Evolutionary conservation across 768 basidiomycete species (phyloP).

Genomic region (Daedaleopsis nitida): DNA sequence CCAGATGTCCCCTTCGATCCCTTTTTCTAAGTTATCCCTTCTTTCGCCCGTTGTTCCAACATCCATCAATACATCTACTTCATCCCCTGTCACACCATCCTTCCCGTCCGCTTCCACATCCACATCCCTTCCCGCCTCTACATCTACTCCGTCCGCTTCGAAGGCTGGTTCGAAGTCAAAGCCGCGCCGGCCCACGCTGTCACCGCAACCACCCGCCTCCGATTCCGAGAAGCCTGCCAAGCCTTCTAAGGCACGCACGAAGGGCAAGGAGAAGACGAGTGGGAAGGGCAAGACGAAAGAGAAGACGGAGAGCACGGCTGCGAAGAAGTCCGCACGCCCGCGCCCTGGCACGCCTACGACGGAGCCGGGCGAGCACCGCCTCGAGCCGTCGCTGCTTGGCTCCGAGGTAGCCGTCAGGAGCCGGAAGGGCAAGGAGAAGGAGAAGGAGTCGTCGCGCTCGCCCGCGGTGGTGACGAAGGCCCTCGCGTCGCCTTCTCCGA

Average conservation of each 20-base stretch:
- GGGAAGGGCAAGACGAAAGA: constrained; percentile 2
- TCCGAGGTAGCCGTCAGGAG: background rate
- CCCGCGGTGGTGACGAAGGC: background rate
- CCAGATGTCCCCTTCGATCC: constrained; percentile 44
- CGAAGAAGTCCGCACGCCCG: background rate
- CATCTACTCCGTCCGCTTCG: background rate
- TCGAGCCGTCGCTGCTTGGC: constrained; percentile 10
- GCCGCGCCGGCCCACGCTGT: background rate
- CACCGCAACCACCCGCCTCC: background rate
- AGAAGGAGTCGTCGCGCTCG: background rate
- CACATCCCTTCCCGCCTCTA: background rate
- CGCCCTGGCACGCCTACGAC: background rate
- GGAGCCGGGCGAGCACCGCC: constrained; percentile 3
- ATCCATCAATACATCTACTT: constrained; percentile 12
- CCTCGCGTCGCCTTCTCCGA: background rate
- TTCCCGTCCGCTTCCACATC: constrained; percentile 1
- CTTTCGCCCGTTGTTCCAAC: constrained; percentile 35
- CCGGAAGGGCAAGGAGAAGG: background rate
- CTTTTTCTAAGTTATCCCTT: constrained; percentile 57
- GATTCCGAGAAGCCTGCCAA: constrained; percentile 7
- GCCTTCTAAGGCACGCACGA: background rate
- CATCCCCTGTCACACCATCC: background rate
- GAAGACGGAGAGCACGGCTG: background rate
- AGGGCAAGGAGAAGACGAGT: background rate
- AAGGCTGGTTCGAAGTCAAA: background rate